Base-by-base conservation (phyloP, 192 early-diverging fungal genomes). In the Coemansia javaensis region DNA sequence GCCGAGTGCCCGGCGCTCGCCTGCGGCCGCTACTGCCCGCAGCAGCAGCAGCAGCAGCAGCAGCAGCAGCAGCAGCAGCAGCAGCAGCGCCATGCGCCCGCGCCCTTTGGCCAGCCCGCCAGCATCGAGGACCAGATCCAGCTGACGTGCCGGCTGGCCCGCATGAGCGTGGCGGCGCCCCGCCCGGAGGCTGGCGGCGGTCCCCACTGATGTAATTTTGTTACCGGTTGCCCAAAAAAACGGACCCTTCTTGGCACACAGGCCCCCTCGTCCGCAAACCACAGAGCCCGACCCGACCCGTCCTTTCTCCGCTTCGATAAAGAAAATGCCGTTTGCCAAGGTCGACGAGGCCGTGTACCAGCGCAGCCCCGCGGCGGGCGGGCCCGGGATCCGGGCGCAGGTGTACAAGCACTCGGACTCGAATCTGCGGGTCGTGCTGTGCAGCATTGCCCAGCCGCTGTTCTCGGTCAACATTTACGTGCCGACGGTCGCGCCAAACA, bases 381-480 rank as follows among this genome's bases (percentile, higher is more conserved):
- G 21, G 5, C 30, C 14, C 13, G 58, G 51, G 21, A 43, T 58
- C 25, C 68, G 52, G 25, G 63, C 75, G n/a, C 24, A 58, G 0
- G 77, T 82, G 32, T 79, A 77, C 50, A 61, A 60, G 15, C 79
- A 83, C 36, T 43, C 40, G 14, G 59, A 56, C 14, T 77, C 75
- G 15, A 46, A 41, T 27, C 51, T 85, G 57, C 80, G 80, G 24
- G 50, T 90, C 6, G 79, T 90, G 22, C 71, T 89, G 46, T 77
- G 77, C 44, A 42, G 65, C 27, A 65, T 86, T 3, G 70, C 81
- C 3, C 83, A 84, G 14, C 89, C 90, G 7, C 63, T 89, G 43
- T 78, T 63, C 31, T 77, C 82, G 0, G 67, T 78, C n/a, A 71
- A 78, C 34, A 82, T 90, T 40, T 78, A 90, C 25, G 82, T 93